Evolutionary conservation across 2,329 filamentous ascomycete genomes (phyloP).

Genomic region (Aureobasidium sp.): DNA sequence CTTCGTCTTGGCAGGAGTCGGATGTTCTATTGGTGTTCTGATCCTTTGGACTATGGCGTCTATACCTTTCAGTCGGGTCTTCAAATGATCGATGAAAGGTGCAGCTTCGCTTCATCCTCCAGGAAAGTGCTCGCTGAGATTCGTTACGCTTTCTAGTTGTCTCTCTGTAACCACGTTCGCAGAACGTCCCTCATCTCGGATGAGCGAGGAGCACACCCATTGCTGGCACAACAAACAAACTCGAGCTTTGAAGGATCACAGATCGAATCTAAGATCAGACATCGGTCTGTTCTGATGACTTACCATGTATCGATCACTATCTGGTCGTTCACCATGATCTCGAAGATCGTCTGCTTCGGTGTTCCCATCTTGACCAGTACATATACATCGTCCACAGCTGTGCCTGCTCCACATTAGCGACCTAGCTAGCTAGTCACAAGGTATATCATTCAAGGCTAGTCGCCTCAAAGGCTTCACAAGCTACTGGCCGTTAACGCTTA

Average conservation of each 20-base stretch:
- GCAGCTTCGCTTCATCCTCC: not conserved
- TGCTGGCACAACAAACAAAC: no score
- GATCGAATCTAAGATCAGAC: no score
- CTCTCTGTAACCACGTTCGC: no score
- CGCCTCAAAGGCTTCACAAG: not conserved
- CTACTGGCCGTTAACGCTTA: not conserved
- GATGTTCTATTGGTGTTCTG: not conserved
- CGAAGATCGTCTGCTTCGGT: no score
- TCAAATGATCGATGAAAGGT: not conserved
- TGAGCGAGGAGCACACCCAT: not conserved
- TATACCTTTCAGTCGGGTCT: slow-evolving; percentile 5
- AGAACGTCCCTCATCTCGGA: slow-evolving; percentile 18
- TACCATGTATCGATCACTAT: no score
- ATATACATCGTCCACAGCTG: not conserved
- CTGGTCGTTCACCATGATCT: no score
- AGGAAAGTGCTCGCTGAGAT: not conserved
- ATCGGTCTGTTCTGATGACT: no score
- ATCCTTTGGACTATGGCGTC: not conserved
- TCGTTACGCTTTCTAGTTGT: not conserved
- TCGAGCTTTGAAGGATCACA: no score
- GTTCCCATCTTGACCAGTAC: no score
- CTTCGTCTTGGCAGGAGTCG: not conserved
- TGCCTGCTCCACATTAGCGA: not conserved
- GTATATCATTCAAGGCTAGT: not conserved
- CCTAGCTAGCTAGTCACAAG: not conserved